phyloP scores from a whole-genome alignment of 768 basidiomycete genomes.

The Paxillus involutus region DNA sequence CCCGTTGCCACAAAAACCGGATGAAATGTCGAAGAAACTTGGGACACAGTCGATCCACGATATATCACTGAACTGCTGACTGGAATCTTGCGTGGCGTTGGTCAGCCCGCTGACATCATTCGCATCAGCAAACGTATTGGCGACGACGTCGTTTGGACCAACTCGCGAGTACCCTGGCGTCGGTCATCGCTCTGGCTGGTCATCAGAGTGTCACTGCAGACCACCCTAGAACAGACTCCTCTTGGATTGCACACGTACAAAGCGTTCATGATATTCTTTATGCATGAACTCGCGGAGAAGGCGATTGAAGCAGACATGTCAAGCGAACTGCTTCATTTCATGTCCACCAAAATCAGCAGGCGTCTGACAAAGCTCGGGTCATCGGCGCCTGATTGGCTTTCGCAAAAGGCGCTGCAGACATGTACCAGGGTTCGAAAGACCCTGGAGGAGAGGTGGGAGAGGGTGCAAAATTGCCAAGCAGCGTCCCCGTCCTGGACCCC shows the following conservation, averaged over 20 bases:
- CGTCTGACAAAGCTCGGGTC: too few relatives aligned
- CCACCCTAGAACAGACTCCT: conserved; percentile 11
- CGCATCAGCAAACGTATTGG: conserved; percentile 33
- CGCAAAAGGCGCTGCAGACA: too few relatives aligned
- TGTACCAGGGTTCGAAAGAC: too few relatives aligned
- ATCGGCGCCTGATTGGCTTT: too few relatives aligned
- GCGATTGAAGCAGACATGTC: conserved; percentile 14
- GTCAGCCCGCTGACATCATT: conserved; percentile 12
- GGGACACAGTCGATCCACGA: conserved; percentile 33
- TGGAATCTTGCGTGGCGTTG: conserved; percentile 41
- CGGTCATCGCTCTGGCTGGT: conserved; percentile 30
- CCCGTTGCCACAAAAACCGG: too few relatives aligned
- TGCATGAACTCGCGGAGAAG: conserved; percentile 19
- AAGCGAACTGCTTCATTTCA: conserved; percentile 23
- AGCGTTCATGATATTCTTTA: too few relatives aligned
- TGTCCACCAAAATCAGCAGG: conserved; percentile 20
- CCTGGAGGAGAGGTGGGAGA: too few relatives aligned
- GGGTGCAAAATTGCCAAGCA: too few relatives aligned
- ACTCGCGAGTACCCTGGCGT: conserved; percentile 29
- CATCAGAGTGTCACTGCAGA: conserved; percentile 26
- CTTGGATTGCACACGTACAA: conserved; percentile 31
- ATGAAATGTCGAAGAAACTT: not conserved
- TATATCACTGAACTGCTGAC: conserved; percentile 48
- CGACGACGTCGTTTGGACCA: conserved; percentile 30
- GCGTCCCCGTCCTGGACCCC: too few relatives aligned